Conservation (phyloP, 139 green algal genomes). For the Chlorella sp. region DNA sequence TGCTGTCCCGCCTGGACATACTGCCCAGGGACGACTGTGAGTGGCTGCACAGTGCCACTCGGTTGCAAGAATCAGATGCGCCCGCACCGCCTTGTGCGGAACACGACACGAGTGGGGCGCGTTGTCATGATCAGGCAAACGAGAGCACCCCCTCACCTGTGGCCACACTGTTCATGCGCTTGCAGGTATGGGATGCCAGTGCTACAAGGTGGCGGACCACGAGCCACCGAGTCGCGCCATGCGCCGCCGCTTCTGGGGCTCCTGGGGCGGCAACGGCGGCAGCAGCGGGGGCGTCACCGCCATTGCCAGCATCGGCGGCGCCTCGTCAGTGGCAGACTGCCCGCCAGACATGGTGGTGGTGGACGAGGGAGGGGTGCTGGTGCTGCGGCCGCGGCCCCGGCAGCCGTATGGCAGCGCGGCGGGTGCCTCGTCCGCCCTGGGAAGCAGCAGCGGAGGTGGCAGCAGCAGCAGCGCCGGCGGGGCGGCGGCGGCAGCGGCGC, state of each 20-base stretch:
- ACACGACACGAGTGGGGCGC: too few relatives aligned
- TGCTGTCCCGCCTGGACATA: neutral
- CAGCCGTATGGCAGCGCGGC: too few relatives aligned
- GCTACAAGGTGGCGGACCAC: neutral
- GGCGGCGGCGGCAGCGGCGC: too few relatives aligned
- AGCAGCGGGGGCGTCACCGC: neutral
- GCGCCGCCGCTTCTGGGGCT: neutral
- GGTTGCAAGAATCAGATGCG: too few relatives aligned
- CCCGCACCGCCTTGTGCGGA: too few relatives aligned
- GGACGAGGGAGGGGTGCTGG: too few relatives aligned
- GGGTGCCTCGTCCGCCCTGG: neutral
- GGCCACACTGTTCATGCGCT: too few relatives aligned
- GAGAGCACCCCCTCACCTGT: too few relatives aligned
- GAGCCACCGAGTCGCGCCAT: neutral
- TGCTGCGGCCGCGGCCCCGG: too few relatives aligned
- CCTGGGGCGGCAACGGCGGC: neutral
- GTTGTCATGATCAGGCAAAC: too few relatives aligned
- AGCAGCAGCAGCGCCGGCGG: neutral
- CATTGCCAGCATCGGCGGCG: neutral
- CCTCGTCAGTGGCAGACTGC: neutral
- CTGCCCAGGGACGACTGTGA: neutral
- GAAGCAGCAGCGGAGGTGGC: neutral
- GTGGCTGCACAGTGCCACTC: too few relatives aligned
- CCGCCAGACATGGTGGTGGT: too few relatives aligned
- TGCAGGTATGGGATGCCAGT: neutral